Percentiles rank a stretch among this genome's conserved stretches.
phyloP scores from a whole-genome alignment of 2,329 filamentous ascomycete genomes.

The Hypoxylon sp. region DNA sequence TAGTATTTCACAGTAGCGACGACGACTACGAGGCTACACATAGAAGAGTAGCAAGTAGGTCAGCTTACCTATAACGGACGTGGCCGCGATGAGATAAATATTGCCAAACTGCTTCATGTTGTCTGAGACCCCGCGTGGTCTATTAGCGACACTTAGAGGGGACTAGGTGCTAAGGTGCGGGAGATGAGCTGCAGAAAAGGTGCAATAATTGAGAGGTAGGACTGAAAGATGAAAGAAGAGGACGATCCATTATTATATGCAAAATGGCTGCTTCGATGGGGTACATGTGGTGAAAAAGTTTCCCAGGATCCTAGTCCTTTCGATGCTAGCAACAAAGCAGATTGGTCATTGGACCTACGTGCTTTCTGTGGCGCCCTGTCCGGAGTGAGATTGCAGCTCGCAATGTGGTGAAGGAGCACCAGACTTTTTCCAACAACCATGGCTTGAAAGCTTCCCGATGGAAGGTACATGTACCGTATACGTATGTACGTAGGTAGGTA shows the following conservation, averaged over 20 bases:
- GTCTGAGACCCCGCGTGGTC: conserved; percentile 47
- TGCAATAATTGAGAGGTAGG: conserved; percentile 23
- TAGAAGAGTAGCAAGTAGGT: not conserved
- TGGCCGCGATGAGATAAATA: conserved; percentile 61
- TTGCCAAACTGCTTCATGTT: conserved; percentile 57
- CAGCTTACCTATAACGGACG: conserved; percentile 60
- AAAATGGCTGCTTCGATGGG: conserved; percentile 25
- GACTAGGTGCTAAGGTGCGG: conserved; percentile 20
- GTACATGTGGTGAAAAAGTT: conserved; percentile 26
- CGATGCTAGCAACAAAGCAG: conserved; percentile 43
- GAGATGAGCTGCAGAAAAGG: conserved; percentile 23
- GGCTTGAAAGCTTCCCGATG: conserved; percentile 26
- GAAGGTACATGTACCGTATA: not conserved
- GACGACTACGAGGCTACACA: not conserved
- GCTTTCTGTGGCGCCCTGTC: conserved; percentile 29
- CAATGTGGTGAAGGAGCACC: conserved; percentile 13
- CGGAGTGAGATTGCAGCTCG: conserved; percentile 40
- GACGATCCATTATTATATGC: conserved; percentile 44
- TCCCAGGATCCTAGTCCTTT: conserved; percentile 33
- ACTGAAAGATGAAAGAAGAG: conserved; percentile 26
- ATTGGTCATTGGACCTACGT: conserved; percentile 41
- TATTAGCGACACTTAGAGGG: conserved; percentile 41
- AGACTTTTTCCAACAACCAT: conserved; percentile 11
- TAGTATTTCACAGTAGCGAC: conserved; percentile 12
- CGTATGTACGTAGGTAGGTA: not conserved